phyloP scores from a whole-genome alignment of 1,284 basidiomycete genomes.

The Albatrellus sp. region DNA sequence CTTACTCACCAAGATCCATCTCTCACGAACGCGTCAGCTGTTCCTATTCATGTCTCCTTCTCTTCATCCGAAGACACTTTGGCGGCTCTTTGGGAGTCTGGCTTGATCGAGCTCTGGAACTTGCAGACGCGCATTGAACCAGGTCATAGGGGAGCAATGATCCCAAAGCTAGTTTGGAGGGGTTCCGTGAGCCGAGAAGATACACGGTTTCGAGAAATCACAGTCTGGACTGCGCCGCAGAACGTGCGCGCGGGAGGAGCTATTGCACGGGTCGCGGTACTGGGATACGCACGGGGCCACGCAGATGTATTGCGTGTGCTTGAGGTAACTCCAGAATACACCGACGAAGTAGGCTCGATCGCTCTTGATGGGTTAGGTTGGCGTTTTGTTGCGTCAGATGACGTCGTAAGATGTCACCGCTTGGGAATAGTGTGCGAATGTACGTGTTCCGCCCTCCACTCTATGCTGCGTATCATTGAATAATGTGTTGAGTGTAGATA shows the following conservation, averaged over 20 bases:
- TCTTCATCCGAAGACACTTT: slow-evolving; percentile 47
- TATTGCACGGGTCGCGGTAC: slow-evolving; percentile 10
- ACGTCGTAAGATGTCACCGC: slow-evolving; percentile 2
- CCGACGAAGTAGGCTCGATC: not conserved
- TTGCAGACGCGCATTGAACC: slow-evolving; percentile 51
- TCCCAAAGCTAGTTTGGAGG: slow-evolving; percentile 43
- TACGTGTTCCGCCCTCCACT: not conserved
- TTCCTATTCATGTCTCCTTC: slow-evolving; percentile 48
- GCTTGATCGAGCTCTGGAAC: slow-evolving; percentile 56
- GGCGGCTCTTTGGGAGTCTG: slow-evolving; percentile 57
- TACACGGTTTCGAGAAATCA: slow-evolving; percentile 25
- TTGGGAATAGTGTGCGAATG: slow-evolving; percentile 8
- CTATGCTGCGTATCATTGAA: no score
- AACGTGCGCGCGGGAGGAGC: not conserved
- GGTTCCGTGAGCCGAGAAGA: slow-evolving; percentile 18
- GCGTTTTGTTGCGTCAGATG: slow-evolving; percentile 7
- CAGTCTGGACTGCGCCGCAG: slow-evolving; percentile 14
- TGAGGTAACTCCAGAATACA: not conserved
- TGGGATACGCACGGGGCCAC: slow-evolving; percentile 4
- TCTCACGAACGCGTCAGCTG: slow-evolving; percentile 2
- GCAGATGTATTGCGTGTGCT: slow-evolving; percentile 7
- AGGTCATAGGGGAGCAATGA: slow-evolving; percentile 51
- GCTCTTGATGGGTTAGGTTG: slow-evolving; percentile 7
- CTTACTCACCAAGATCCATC: slow-evolving; percentile 17
- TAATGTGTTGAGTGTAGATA: no score